Evolutionary conservation across 805 yeast species (phyloP).

Genomic region (Schwanniomyces polymorphus): DNA sequence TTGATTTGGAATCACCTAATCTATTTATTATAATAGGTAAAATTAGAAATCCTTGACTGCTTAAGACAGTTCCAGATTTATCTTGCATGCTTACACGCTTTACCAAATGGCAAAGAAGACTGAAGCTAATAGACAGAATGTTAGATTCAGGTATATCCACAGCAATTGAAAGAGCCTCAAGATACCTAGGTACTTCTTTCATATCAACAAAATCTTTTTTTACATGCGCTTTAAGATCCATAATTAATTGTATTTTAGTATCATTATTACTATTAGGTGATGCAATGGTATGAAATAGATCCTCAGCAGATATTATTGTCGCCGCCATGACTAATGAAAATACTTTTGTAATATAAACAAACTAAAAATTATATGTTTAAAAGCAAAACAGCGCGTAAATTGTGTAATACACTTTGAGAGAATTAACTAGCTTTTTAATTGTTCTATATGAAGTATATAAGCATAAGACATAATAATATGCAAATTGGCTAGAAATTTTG

Average conservation of each 20-base stretch:
- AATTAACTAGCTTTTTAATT: no score
- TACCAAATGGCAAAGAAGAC: slow-evolving; percentile 54
- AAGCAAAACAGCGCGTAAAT: slow-evolving; percentile 1
- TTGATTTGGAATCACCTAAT: slow-evolving; percentile 40
- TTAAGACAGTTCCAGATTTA: slow-evolving; percentile 35
- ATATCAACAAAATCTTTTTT: slow-evolving; percentile 55
- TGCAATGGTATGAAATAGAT: slow-evolving; percentile 16
- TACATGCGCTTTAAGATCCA: slow-evolving; percentile 50
- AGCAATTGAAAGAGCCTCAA: slow-evolving; percentile 50
- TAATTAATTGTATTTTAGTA: slow-evolving; percentile 15
- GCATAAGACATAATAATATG: no score
- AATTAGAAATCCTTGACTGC: slow-evolving; percentile 41
- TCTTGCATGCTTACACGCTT: slow-evolving; percentile 63
- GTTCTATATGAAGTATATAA: no score
- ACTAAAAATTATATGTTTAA: neutral
- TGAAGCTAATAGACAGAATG: slow-evolving; percentile 45
- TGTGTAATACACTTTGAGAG: neutral
- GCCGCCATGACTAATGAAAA: neutral
- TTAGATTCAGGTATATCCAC: slow-evolving; percentile 37
- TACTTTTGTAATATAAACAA: neutral
- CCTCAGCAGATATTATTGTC: slow-evolving; percentile 11
- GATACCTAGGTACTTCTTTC: slow-evolving; percentile 48
- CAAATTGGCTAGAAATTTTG: no score
- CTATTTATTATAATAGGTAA: slow-evolving; percentile 53
- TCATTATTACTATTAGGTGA: slow-evolving; percentile 11